Conservation (phyloP, 129 eudicot species). For the sunflower (Helianthus annuus) region DNA sequence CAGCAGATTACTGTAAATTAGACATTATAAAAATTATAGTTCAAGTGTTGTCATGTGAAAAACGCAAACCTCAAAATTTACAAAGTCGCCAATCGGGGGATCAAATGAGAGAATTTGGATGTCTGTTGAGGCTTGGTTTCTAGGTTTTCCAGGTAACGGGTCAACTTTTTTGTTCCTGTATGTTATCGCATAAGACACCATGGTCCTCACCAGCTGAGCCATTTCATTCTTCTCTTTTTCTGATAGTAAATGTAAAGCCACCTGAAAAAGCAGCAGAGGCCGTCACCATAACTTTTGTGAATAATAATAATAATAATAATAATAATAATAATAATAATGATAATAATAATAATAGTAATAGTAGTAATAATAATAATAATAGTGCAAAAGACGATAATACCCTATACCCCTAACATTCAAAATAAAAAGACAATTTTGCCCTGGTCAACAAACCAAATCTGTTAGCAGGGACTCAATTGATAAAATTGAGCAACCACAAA, state of each 20-base stretch:
- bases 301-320: no score
- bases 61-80: conserved; percentile 64
- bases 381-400: no score
- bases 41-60: conserved; percentile 8
- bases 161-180: conserved; percentile 65
- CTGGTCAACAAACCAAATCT: no score
- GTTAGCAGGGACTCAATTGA: no score
- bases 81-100: conserved; percentile 72
- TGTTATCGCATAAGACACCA: conserved; percentile 85
- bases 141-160: conserved; percentile 39
- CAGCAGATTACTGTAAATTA: conserved; percentile 11
- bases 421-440: no score
- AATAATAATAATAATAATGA: no score
- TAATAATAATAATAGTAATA: no score
- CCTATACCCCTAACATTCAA: no score
- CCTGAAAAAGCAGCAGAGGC: conserved; percentile 42
- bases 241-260: conserved; percentile 76
- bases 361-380: no score
- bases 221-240: conserved; percentile 69
- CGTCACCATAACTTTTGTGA: no score
- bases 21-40: conserved; percentile 8
- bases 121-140: conserved; percentile 50
- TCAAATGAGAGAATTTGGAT: conserved; percentile 65
- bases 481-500: no score
- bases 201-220: conserved; percentile 61